Percentiles rank a stretch among this genome's conserved stretches.
These are phyloP conservation scores for Talaromyces sp. DNA, from an alignment of 2,329 filamentous ascomycete genomes.

Conservation along the genomic window DNA sequence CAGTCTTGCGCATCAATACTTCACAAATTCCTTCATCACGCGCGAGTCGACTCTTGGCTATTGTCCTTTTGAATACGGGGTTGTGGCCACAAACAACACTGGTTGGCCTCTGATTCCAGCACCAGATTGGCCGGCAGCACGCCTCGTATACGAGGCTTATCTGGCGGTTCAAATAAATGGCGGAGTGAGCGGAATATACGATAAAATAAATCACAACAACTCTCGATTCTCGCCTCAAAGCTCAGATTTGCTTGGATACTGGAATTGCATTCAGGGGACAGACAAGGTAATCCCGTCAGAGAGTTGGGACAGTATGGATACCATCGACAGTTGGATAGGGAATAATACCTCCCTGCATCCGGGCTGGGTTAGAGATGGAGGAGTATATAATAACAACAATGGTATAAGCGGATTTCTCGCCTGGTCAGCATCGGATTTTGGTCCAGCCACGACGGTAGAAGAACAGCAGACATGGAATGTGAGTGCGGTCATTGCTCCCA, in stretches of 20 bases:
- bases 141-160: neutral
- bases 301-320: neutral
- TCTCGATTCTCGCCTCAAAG: neutral
- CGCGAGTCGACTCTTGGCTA: neutral
- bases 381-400: neutral
- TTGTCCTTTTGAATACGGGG: neutral
- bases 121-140: neutral
- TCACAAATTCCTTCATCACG: neutral
- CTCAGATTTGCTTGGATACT: neutral
- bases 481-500: too few species aligned
- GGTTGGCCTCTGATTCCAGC: neutral
- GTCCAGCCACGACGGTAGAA: neutral
- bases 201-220: neutral
- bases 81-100: neutral
- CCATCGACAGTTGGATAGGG: neutral
- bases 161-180: neutral
- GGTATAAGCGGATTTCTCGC: neutral
- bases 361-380: neutral
- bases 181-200: neutral
- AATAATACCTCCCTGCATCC: neutral
- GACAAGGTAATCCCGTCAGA: neutral
- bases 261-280: neutral
- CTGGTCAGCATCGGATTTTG: neutral
- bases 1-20: neutral
- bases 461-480: neutral